Conservation (phyloP, 2,329 filamentous ascomycete genomes). For the Paraphaeosphaeria sporulosa region DNA sequence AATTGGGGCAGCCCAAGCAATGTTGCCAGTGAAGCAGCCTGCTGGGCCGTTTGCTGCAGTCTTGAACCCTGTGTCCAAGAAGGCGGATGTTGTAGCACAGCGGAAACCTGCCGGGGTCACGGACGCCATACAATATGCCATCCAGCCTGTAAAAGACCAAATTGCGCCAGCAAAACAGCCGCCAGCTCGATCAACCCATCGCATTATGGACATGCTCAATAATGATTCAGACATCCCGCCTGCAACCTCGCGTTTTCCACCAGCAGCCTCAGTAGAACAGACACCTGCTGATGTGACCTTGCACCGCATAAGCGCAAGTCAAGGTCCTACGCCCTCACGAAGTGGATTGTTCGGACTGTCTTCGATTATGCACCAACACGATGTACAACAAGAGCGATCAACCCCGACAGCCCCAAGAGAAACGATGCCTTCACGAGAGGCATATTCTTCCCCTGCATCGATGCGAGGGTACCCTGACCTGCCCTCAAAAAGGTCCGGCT, state of each 20-base stretch:
- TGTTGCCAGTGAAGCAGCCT: conserved; percentile 25
- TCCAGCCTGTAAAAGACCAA: conserved; percentile 12
- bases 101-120: conserved; percentile 17
- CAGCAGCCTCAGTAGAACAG: conserved; percentile 24
- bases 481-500: conserved; percentile 21
- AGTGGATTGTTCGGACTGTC: conserved; percentile 28
- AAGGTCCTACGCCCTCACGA: conserved; percentile 30
- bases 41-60: background rate
- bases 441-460: conserved; percentile 4
- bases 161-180: conserved; percentile 28
- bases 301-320: conserved; percentile 18
- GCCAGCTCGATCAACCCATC: conserved; percentile 42
- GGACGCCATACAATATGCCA: conserved; percentile 13
- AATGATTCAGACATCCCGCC: conserved; percentile 42
- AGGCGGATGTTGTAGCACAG: conserved; percentile 20
- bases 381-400: conserved; percentile 33
- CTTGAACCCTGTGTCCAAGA: conserved; percentile 23
- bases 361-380: conserved; percentile 27
- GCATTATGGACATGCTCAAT: conserved; percentile 49
- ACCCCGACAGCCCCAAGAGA: conserved; percentile 22
- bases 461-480: conserved; percentile 4
- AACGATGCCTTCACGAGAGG: conserved; percentile 1
- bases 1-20: conserved; percentile 22
- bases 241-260: conserved; percentile 29
- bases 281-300: conserved; percentile 24